Evolutionary conservation across 257 asterid genomes (phyloP).

Genomic region (Solanum sitiens): DNA sequence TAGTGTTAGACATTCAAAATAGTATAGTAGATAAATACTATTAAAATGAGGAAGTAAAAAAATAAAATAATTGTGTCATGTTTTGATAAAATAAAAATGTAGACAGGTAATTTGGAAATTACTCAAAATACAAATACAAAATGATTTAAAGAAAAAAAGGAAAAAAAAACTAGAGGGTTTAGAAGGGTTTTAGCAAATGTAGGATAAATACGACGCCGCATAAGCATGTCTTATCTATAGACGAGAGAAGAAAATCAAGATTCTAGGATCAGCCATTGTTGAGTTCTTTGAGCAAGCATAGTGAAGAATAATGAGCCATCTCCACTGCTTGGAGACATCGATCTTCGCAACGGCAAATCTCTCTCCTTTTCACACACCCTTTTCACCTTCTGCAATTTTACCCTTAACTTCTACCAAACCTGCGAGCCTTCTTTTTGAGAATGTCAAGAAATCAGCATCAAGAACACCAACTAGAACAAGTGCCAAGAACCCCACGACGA

Average conservation of each 20-base stretch:
- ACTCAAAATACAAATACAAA: background rate
- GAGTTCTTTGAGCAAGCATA: background rate
- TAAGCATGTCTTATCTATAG: background rate
- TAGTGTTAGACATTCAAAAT: too few relatives aligned
- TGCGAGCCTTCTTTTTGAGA: constrained; percentile 6
- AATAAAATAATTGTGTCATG: background rate
- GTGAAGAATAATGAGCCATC: constrained; percentile 4
- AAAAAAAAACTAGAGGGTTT: background rate
- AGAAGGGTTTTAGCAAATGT: background rate
- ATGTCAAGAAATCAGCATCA: constrained; percentile 7
- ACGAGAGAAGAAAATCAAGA: background rate
- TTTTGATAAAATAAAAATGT: background rate
- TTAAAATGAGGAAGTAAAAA: too few relatives aligned
- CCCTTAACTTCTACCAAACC: constrained; percentile 19
- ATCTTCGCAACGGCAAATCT: constrained; percentile 13
- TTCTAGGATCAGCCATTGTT: background rate
- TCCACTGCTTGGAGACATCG: constrained; percentile 4
- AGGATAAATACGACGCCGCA: background rate
- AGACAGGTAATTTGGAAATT: background rate
- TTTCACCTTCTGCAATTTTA: constrained; percentile 27
- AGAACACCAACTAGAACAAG: constrained; percentile 4
- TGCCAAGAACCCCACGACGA: constrained; percentile 1
- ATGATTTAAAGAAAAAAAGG: background rate
- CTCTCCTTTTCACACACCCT: constrained; percentile 24
- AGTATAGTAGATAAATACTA: too few relatives aligned